phyloP scores from a whole-genome alignment of 352 stramenopile species.

The Elongisporangium prolatum region DNA sequence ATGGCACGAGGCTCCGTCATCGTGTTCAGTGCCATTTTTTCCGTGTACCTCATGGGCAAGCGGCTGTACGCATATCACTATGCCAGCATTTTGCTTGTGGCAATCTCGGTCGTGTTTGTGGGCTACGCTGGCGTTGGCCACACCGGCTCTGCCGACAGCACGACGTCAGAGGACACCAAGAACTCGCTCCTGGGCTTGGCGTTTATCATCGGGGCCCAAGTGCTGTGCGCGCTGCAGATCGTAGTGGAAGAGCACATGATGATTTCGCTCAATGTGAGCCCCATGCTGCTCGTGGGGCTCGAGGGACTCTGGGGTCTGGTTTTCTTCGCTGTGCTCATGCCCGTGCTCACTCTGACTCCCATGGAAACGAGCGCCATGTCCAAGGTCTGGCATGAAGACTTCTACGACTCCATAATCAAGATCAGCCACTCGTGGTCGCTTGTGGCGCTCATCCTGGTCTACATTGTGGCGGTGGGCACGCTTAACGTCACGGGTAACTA shows the following conservation, averaged over 20 bases:
- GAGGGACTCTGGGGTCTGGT: slow-evolving; percentile 86
- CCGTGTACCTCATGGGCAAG: slow-evolving; percentile 79
- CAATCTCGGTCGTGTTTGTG: slow-evolving; percentile 63
- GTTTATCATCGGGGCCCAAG: slow-evolving; percentile 77
- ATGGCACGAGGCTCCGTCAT: slow-evolving; percentile 90
- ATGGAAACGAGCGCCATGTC: slow-evolving; percentile 37
- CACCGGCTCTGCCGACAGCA: slow-evolving; percentile 3
- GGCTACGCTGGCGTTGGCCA: slow-evolving; percentile 61
- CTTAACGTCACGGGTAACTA: slow-evolving; percentile 83
- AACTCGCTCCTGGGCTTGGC: slow-evolving; percentile 66
- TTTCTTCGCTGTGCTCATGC: slow-evolving; percentile 69
- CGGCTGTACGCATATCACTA: slow-evolving; percentile 83
- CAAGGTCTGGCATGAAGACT: slow-evolving; percentile 81
- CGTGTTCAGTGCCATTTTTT: slow-evolving; percentile 88
- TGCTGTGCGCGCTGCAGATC: slow-evolving; percentile 85
- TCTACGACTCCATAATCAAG: slow-evolving; percentile 74
- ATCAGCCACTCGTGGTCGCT: slow-evolving; percentile 64
- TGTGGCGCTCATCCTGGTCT: slow-evolving; percentile 45
- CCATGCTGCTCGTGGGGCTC: slow-evolving; percentile 83
- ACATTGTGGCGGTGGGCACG: slow-evolving; percentile 69
- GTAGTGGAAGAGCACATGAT: slow-evolving; percentile 90
- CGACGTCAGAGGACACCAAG: slow-evolving; percentile 15
- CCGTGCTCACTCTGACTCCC: slow-evolving; percentile 62
- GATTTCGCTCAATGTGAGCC: slow-evolving; percentile 71
- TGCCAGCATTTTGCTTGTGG: slow-evolving; percentile 73